These are phyloP conservation scores for Allomyces macrogynus DNA, from an alignment of 192 early-diverging fungal genomes.

Conservation along the genomic window DNA sequence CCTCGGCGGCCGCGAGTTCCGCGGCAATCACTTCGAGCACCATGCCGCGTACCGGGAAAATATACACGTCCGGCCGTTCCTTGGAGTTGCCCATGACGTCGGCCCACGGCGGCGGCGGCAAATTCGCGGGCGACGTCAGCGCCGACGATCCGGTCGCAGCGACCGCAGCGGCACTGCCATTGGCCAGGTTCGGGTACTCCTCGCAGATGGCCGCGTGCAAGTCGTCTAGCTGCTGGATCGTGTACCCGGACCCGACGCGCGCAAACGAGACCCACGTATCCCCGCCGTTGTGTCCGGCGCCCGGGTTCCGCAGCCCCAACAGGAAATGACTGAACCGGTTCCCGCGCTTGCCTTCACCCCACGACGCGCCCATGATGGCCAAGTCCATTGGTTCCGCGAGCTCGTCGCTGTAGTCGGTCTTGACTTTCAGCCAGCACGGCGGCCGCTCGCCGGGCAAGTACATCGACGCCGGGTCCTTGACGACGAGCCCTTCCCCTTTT, in stretches of 20 bases:
- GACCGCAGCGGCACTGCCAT: too few relatives aligned
- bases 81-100: background rate
- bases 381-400: background rate
- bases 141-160: background rate
- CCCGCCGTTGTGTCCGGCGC: background rate
- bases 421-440: background rate
- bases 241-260: background rate
- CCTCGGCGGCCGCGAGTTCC: background rate
- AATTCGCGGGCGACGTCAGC: background rate
- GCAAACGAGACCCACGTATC: background rate
- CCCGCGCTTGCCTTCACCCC: background rate
- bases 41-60: background rate
- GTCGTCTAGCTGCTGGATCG: background rate
- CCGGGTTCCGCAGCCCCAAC: background rate
- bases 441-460: background rate
- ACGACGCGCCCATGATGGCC: background rate
- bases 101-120: background rate
- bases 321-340: background rate
- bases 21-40: background rate
- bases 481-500: background rate
- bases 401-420: background rate
- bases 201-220: background rate
- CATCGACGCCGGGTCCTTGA: background rate
- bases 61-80: background rate
- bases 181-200: background rate